These are phyloP conservation scores for Eucalyptus curtisii DNA, from an alignment of 345 rosid genomes.

Conservation along the genomic window DNA sequence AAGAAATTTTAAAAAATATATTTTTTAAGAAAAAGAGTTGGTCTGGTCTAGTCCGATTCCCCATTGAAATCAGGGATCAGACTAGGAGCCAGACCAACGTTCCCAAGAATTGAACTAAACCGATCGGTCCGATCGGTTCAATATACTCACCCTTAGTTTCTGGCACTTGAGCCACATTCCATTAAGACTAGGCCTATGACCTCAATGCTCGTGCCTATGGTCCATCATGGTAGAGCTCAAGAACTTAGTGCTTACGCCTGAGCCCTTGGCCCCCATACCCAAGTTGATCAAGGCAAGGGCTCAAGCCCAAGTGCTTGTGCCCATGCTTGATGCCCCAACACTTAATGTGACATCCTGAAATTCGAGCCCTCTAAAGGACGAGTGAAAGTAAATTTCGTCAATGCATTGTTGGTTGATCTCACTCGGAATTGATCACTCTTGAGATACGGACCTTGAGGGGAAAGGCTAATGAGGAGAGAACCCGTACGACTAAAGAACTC, in stretches of 20 bases:
- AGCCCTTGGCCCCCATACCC: rapidly evolving
- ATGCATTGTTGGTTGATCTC: too few species aligned
- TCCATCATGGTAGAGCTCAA: not conserved
- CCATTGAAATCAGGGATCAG: rapidly evolving
- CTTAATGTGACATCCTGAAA: too few species aligned
- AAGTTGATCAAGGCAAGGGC: not conserved
- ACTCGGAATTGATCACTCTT: too few species aligned
- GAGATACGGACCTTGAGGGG: too few species aligned
- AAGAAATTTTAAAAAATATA: too few species aligned
- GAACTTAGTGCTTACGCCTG: rapidly evolving
- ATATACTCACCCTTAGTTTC: too few species aligned
- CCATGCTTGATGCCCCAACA: rapidly evolving
- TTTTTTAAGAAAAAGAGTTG: too few species aligned
- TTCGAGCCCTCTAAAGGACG: too few species aligned
- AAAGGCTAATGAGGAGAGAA: too few species aligned
- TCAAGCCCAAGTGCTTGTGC: not conserved
- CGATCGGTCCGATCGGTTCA: rapidly evolving
- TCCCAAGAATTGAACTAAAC: too few species aligned
- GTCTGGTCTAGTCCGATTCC: rapidly evolving
- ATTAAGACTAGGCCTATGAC: rapidly evolving
- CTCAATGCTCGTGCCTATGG: not conserved
- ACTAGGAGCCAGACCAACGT: rapidly evolving
- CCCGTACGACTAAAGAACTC: too few species aligned
- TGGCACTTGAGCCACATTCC: rapidly evolving
- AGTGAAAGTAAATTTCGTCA: too few species aligned